Evolutionary conservation across 495 filamentous ascomycete species (phyloP).

Genomic region (Penicillium argentinense): DNA sequence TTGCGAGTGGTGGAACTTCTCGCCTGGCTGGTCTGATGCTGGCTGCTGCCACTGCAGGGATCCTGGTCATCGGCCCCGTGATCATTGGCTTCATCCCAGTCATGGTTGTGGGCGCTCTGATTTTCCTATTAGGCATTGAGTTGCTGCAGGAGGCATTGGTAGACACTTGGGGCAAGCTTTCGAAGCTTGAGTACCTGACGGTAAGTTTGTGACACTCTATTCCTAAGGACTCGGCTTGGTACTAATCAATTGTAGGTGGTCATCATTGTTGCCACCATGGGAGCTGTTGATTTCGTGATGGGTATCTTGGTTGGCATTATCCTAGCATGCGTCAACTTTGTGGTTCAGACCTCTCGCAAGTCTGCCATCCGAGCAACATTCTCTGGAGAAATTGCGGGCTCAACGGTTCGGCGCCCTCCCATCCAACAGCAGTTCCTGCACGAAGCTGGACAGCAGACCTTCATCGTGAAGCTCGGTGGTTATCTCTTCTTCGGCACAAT

Average conservation of each 20-base stretch:
- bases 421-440: conserved; percentile 84
- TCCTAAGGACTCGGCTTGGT: too few relatives aligned
- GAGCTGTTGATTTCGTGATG: conserved; percentile 90
- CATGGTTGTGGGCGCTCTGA: conserved; percentile 93
- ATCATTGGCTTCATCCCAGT: conserved; percentile 94
- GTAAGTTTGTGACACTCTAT: conserved; percentile 40
- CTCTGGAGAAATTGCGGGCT: conserved; percentile 81
- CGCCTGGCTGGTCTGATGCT: conserved; percentile 85
- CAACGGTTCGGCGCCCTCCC: conserved; percentile 86
- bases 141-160: conserved; percentile 83
- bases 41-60: conserved; percentile 72
- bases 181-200: conserved; percentile 83
- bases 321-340: conserved; percentile 84
- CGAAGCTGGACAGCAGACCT: conserved; percentile 81
- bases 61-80: conserved; percentile 80
- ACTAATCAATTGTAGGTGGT: too few relatives aligned
- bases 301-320: conserved; percentile 92
- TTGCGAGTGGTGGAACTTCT: conserved; percentile 83
- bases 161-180: conserved; percentile 82
- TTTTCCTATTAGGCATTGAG: conserved; percentile 92
- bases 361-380: conserved; percentile 85
- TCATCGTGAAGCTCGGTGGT: conserved; percentile 85
- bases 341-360: conserved; percentile 85
- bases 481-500: conserved; percentile 98
- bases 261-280: conserved; percentile 94